These are phyloP conservation scores for Colletotrichum incanum DNA, from an alignment of 2,329 filamentous ascomycete species.

Conservation along the genomic window DNA sequence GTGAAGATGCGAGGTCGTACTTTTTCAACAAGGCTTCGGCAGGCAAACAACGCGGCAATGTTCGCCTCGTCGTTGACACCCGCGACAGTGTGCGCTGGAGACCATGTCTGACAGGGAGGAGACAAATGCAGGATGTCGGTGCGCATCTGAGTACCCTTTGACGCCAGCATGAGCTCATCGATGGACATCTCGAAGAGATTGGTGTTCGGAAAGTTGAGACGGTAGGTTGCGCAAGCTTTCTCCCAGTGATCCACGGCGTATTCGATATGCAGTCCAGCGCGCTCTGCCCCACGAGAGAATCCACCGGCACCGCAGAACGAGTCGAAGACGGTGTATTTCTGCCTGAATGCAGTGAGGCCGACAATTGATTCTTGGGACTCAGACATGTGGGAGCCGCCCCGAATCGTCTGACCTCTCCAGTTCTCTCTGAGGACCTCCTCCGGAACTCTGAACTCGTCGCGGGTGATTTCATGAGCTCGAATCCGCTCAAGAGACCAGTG, in stretches of 20 bases:
- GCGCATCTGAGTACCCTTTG: conserved; percentile 51
- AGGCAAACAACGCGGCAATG: conserved; percentile 70
- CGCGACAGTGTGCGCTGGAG: conserved; percentile 76
- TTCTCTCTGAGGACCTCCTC: conserved; percentile 51
- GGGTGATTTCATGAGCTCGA: conserved; percentile 49
- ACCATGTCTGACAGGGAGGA: conserved; percentile 85
- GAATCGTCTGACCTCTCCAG: conserved; percentile 58
- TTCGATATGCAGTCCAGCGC: conserved; percentile 70
- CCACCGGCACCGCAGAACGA: conserved; percentile 83
- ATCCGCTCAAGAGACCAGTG: conserved; percentile 58
- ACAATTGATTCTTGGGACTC: neutral
- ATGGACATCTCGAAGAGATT: conserved; percentile 65
- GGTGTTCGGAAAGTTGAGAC: conserved; percentile 69
- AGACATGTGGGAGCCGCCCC: conserved; percentile 54
- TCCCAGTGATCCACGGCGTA: conserved; percentile 76
- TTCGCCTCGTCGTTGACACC: conserved; percentile 78
- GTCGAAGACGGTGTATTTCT: conserved; percentile 79
- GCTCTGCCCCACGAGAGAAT: conserved; percentile 74
- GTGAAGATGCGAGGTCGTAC: conserved; percentile 79
- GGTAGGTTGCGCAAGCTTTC: conserved; percentile 71
- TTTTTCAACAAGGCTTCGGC: conserved; percentile 69
- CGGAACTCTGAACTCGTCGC: conserved; percentile 48
- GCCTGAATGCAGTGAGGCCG: conserved; percentile 44
- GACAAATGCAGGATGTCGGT: conserved; percentile 83
- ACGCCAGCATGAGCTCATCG: conserved; percentile 63